Percentiles rank a stretch among this genome's conserved stretches.
phyloP scores from a whole-genome alignment of 805 yeast genomes.

The Saccharomycopsis javanensis region DNA sequence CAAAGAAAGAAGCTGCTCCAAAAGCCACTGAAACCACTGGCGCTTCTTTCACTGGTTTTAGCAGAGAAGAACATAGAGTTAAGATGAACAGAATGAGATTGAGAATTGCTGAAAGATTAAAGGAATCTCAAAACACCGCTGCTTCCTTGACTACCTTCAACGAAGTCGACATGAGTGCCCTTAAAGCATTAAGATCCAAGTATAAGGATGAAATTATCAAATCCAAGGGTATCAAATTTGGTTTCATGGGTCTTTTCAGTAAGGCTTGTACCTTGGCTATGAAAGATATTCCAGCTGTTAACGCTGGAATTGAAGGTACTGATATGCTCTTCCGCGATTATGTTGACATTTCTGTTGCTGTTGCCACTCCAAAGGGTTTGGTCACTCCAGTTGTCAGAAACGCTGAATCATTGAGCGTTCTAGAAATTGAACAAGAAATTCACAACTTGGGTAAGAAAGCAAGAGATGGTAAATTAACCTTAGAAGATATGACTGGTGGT shows the following conservation, averaged over 20 bases:
- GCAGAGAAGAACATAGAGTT: constrained; percentile 83
- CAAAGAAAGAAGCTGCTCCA: constrained; percentile 24
- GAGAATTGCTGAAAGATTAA: constrained; percentile 97
- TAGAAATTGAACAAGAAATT: constrained; percentile 87
- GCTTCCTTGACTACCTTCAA: constrained; percentile 97
- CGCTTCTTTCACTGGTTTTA: constrained; percentile 40
- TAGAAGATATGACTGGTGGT: constrained; percentile 99
- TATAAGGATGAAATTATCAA: constrained; percentile 95
- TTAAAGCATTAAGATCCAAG: constrained; percentile 88
- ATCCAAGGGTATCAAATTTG: constrained; percentile 88
- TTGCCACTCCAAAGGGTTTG: constrained; percentile 97
- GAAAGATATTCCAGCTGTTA: constrained; percentile 90
- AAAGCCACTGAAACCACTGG: constrained; percentile 19
- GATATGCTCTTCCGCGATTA: constrained; percentile 94
- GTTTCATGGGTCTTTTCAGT: constrained; percentile 98
- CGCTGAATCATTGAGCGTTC: constrained; percentile 80
- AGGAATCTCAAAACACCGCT: constrained; percentile 98
- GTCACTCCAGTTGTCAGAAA: constrained; percentile 97
- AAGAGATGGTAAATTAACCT: constrained; percentile 89
- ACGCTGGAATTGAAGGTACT: constrained; percentile 90
- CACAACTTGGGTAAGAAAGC: constrained; percentile 78
- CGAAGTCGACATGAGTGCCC: constrained; percentile 91
- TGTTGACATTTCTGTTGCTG: constrained; percentile 92
- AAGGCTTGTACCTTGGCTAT: constrained; percentile 89
- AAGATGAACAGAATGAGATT: constrained; percentile 99